Evolutionary conservation across 345 rosid genomes (phyloP).

Genomic region (Psidium guajava): DNA sequence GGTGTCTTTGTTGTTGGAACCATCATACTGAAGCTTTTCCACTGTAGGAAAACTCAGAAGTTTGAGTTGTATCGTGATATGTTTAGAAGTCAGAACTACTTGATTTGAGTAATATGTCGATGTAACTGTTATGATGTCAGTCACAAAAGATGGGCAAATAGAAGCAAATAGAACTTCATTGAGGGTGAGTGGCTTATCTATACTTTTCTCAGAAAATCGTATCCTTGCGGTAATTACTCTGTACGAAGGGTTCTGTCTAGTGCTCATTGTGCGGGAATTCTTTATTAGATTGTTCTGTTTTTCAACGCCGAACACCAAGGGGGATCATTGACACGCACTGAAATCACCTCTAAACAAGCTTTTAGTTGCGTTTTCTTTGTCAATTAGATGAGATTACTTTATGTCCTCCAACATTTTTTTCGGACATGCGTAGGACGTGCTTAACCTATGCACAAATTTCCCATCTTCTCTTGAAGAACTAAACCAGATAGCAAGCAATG

Average conservation of each 20-base stretch:
- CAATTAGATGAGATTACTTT: not conserved
- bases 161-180: not conserved
- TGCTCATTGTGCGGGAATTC: not conserved
- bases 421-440: not conserved
- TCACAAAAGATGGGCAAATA: not conserved
- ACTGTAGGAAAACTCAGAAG: not conserved
- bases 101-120: not conserved
- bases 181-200: not conserved
- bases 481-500: not conserved
- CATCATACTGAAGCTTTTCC: not conserved
- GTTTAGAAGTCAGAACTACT: not conserved
- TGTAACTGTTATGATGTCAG: not conserved
- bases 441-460: not conserved
- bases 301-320: not conserved
- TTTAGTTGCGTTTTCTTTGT: not conserved
- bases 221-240: not conserved
- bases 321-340: not conserved
- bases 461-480: not conserved
- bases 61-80: not conserved
- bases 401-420: not conserved
- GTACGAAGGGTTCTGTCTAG: not conserved
- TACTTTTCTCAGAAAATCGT: not conserved
- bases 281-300: not conserved
- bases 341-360: not conserved
- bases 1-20: not conserved